These are phyloP conservation scores for Ophiostoma novo-ulmi DNA, from an alignment of 2,329 filamentous ascomycete species.

Conservation along the genomic window DNA sequence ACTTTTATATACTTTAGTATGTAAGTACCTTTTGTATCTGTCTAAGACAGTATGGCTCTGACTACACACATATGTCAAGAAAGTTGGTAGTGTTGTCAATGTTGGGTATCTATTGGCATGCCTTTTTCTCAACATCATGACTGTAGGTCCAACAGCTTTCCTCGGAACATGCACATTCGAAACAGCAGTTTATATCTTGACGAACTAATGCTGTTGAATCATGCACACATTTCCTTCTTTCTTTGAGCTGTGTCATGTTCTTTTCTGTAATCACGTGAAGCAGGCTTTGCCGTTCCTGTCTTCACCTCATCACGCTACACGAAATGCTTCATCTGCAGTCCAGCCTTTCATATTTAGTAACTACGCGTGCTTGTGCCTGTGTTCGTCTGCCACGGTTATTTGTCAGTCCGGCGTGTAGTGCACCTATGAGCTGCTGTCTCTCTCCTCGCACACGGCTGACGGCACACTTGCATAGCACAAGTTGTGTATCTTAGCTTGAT, in stretches of 20 bases:
- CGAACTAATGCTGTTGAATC: too few species aligned
- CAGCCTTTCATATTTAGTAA: background rate
- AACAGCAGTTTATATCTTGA: background rate
- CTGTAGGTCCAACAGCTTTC: background rate
- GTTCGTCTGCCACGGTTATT: background rate
- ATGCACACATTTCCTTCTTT: background rate
- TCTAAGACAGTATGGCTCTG: too few species aligned
- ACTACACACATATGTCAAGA: too few species aligned
- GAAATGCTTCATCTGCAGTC: background rate
- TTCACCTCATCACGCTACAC: background rate
- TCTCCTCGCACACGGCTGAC: too few species aligned
- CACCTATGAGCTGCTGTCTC: background rate
- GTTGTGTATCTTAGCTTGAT: too few species aligned
- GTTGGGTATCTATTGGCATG: background rate
- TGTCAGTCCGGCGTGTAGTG: background rate
- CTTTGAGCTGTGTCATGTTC: background rate
- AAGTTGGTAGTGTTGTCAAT: too few species aligned
- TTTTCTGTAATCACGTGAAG: background rate
- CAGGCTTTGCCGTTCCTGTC: background rate
- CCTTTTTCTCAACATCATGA: too few species aligned
- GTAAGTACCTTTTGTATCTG: too few species aligned
- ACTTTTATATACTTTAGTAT: too few species aligned
- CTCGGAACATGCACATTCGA: background rate
- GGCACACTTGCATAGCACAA: too few species aligned
- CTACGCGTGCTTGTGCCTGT: background rate